Evolutionary conservation across 805 yeast genomes (phyloP).

Genomic region (Cyberlindnera galapagoensis): DNA sequence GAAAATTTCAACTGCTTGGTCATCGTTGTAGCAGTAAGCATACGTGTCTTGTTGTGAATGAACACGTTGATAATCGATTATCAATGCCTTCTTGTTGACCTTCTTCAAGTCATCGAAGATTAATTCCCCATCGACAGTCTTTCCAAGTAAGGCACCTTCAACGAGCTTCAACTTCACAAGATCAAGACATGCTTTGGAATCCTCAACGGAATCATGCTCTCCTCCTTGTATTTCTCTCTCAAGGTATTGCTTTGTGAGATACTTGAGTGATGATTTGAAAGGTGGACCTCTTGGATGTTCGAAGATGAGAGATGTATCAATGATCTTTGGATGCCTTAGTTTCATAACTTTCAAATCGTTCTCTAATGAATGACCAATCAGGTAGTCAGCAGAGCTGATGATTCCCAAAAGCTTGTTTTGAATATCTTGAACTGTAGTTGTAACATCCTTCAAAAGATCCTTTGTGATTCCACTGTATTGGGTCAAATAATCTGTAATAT

Average conservation of each 20-base stretch:
- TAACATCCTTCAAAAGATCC: constrained; percentile 53
- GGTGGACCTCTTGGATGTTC: constrained; percentile 86
- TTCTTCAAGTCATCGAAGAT: constrained; percentile 33
- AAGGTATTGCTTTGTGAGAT: constrained; percentile 55
- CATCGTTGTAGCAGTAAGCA: constrained; percentile 50
- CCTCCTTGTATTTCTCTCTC: constrained; percentile 59
- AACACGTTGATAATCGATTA: constrained; percentile 29
- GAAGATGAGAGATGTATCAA: constrained; percentile 74
- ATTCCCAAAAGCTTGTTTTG: constrained; percentile 47
- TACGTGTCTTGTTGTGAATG: constrained; percentile 22
- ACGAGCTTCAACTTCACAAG: constrained; percentile 62
- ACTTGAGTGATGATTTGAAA: constrained; percentile 67
- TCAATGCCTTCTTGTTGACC: constrained; percentile 24
- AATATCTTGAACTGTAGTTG: constrained; percentile 59
- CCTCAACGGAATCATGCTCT: constrained; percentile 83
- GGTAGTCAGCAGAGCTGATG: constrained; percentile 50
- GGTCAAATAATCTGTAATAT: constrained; percentile 76
- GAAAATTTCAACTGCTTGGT: constrained; percentile 43
- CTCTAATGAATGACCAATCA: constrained; percentile 89
- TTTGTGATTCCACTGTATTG: constrained; percentile 82
- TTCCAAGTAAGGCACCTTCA: constrained; percentile 65
- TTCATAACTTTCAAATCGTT: constrained; percentile 70
- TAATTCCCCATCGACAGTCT: constrained; percentile 34
- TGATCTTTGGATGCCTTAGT: constrained; percentile 63
- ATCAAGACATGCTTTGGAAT: constrained; percentile 74